Base-by-base conservation (phyloP, 2,329 filamentous ascomycete species). In the Exophiala mesophila region DNA sequence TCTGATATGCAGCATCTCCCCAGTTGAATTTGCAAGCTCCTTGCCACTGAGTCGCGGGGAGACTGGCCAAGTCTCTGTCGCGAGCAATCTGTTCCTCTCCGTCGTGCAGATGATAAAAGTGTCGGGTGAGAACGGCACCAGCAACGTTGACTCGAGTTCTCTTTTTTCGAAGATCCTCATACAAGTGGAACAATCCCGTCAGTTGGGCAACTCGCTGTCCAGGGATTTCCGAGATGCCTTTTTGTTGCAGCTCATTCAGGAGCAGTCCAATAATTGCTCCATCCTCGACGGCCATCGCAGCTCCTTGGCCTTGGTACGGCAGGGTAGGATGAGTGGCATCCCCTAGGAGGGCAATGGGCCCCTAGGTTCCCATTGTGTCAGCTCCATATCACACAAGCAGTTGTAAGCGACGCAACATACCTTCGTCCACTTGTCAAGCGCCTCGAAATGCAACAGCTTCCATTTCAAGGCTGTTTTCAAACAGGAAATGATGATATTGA, bases 251-350 rank as follows among this genome's bases (percentile, higher is more conserved):
- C 9, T 26, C 48, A 0, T 72, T 70, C 0, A 85, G 63, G 6
- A 85, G 65, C 2, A 54, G 49, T 2, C 57, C 57, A 3, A 61
- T 47, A 4, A 53, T 53, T 1, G 61, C 52, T 1, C 56, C 57
- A 37, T 61, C 59, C 39, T 61, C 59, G 12, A 63, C 56, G 3
- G 57, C 59, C 59, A 59, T 60, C 1, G 57, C 58, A 3, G 52
- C 59, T 18, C 57, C 59, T 37, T 62, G 58, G 1, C 57, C 58
- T 59, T 79, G 76, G 44, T 78, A 73, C 10, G 80, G 81, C 0
- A 80, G 63, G 52, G 84, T 83, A 0, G 81, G 80, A 56, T 85
- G 82, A 0, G 78, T 81, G 0, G 81, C 79, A 55, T 85, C 82
- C 0, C 82, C 82, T 0, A 85, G 59, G 0, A 83, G 59, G 1